phyloP scores from a whole-genome alignment of 345 rosid genomes.

The Zanthoxylum bungeanum region DNA sequence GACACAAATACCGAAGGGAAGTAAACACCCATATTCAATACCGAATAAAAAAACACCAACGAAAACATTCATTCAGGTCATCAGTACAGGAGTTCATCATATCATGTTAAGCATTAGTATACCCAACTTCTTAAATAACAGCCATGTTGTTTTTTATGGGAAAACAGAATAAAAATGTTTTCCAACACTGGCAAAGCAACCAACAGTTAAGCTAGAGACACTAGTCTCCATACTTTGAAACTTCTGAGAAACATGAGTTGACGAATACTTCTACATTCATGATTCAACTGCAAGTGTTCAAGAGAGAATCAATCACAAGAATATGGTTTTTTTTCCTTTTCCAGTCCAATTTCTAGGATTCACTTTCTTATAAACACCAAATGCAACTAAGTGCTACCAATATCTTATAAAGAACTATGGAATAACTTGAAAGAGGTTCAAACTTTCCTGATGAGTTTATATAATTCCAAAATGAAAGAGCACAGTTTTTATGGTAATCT shows the following conservation, averaged over 20 bases:
- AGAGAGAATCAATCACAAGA: background rate
- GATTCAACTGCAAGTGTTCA: background rate
- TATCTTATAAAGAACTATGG: background rate
- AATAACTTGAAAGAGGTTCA: background rate
- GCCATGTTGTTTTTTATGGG: background rate
- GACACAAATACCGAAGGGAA: background rate
- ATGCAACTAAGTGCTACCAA: background rate
- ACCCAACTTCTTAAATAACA: background rate
- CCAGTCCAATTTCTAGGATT: background rate
- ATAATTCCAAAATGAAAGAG: background rate
- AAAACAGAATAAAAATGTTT: background rate
- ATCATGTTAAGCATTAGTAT: background rate
- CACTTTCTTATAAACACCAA: constrained; percentile 2
- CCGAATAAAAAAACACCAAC: background rate
- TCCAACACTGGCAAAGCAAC: background rate
- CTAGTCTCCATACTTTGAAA: background rate
- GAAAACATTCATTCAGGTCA: background rate
- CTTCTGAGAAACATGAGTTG: background rate
- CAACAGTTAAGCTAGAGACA: background rate
- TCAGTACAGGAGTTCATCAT: background rate
- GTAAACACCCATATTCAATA: too few species aligned
- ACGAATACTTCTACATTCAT: background rate
- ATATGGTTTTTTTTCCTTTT: background rate
- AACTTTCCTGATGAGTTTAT: background rate
- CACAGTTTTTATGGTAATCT: background rate